These are phyloP conservation scores for Oryza rufipogon DNA, from an alignment of 176 grass and related monocot species.

Conservation along the genomic window DNA sequence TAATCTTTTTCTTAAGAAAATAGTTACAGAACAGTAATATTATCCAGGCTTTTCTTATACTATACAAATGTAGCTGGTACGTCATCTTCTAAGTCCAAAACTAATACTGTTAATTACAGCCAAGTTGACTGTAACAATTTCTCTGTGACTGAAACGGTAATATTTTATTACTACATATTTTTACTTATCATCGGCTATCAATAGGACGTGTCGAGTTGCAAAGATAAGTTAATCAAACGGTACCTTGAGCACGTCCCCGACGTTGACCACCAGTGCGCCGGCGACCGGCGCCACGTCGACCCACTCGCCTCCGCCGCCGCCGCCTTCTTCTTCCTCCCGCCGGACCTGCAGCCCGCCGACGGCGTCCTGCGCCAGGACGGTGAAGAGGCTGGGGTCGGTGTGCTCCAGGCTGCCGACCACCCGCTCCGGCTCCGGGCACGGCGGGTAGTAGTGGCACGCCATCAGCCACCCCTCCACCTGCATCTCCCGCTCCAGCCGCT, in stretches of 20 bases:
- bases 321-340: background rate
- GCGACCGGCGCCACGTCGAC: slow-evolving; percentile 39
- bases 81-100: no score
- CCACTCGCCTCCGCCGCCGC: slow-evolving; percentile 12
- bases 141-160: no score
- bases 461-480: slow-evolving; percentile 38
- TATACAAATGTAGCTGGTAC: no score
- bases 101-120: no score
- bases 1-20: no score
- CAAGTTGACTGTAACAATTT: no score
- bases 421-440: slow-evolving; percentile 47
- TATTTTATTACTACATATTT: no score
- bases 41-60: no score
- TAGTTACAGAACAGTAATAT: no score
- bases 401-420: slow-evolving; percentile 40
- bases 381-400: slow-evolving; percentile 56
- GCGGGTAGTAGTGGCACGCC: slow-evolving; percentile 68
- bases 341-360: slow-evolving; percentile 52
- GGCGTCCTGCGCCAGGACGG: slow-evolving; percentile 42
- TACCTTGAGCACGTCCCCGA: slow-evolving; percentile 60
- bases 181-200: background rate
- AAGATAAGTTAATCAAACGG: background rate
- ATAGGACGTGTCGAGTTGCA: background rate
- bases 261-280: slow-evolving; percentile 48
- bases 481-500: slow-evolving; percentile 41